Conservation (phyloP, 805 yeast genomes). For the Yarrowia deformans region DNA sequence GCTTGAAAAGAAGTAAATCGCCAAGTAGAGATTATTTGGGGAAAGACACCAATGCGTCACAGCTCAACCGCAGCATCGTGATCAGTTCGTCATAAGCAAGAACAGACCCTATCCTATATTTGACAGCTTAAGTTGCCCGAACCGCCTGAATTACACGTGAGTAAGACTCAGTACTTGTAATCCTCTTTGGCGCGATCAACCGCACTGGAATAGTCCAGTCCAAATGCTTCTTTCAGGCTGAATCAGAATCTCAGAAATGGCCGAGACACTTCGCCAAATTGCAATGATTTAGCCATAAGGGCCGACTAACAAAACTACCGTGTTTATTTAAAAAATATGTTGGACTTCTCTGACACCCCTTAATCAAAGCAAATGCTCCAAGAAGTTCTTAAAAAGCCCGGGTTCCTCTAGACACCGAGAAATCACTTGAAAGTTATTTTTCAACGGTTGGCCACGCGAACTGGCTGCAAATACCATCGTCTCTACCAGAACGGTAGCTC, state of each 20-base stretch:
- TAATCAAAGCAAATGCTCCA: conserved; percentile 33
- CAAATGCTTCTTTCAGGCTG: background rate
- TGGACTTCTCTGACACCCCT: conserved; percentile 39
- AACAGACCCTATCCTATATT: too few relatives aligned
- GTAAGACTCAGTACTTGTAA: too few relatives aligned
- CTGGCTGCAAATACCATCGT: conserved; percentile 25
- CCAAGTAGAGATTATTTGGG: too few relatives aligned
- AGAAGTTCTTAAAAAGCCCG: conserved; percentile 37
- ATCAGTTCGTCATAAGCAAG: too few relatives aligned
- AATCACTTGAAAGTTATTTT: conserved; percentile 39
- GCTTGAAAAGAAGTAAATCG: too few relatives aligned
- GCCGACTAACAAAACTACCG: background rate
- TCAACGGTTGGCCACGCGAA: conserved; percentile 39
- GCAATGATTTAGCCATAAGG: background rate
- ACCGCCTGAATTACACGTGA: too few relatives aligned
- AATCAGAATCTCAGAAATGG: background rate
- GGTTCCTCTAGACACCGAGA: conserved; percentile 39
- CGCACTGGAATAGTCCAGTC: too few relatives aligned
- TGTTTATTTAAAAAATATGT: conserved; percentile 25
- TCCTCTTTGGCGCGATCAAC: too few relatives aligned
- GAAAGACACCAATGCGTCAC: too few relatives aligned
- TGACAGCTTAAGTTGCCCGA: too few relatives aligned
- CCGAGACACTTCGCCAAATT: background rate
- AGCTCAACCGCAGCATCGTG: too few relatives aligned
- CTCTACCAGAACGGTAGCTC: conserved; percentile 39